A percentile compares a stretch with the other conserved stretches of the same genome.
Conservation (phyloP, 345 rosid genomes). For the Garcia nutans region DNA sequence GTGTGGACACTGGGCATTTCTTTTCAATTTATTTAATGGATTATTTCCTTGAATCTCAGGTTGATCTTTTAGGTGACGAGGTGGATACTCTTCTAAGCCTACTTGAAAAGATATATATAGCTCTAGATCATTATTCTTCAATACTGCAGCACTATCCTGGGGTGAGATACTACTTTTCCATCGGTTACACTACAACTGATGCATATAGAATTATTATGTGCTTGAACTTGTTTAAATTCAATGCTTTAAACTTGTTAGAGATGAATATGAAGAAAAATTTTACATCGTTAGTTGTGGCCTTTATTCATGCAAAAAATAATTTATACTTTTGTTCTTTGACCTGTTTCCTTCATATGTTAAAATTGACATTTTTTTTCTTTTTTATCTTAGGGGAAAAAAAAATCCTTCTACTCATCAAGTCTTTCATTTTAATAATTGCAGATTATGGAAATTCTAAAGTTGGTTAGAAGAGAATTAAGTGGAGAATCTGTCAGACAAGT, state of each 20-base stretch:
- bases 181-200: not conserved
- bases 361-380: not conserved
- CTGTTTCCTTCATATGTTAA: not conserved
- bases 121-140: constrained; percentile 91
- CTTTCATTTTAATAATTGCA: constrained; percentile 34
- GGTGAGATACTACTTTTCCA: constrained; percentile 44
- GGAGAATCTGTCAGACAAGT: constrained; percentile 49
- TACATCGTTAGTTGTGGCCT: not conserved
- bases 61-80: constrained; percentile 89
- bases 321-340: not conserved
- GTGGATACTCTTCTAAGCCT: constrained; percentile 71
- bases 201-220: not conserved
- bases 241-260: not conserved
- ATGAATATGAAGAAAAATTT: not conserved
- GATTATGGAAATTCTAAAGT: constrained; percentile 81
- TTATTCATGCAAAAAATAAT: not conserved
- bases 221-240: not conserved
- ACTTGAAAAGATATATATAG: constrained; percentile 91
- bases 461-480: constrained; percentile 74
- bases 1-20: not conserved
- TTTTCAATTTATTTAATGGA: not conserved
- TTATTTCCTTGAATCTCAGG: constrained; percentile 50
- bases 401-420: not conserved
- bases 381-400: no score
- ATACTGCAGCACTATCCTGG: constrained; percentile 84